Base-by-base conservation (phyloP, 345 rosid genomes). In the Gossypium anomalum region DNA sequence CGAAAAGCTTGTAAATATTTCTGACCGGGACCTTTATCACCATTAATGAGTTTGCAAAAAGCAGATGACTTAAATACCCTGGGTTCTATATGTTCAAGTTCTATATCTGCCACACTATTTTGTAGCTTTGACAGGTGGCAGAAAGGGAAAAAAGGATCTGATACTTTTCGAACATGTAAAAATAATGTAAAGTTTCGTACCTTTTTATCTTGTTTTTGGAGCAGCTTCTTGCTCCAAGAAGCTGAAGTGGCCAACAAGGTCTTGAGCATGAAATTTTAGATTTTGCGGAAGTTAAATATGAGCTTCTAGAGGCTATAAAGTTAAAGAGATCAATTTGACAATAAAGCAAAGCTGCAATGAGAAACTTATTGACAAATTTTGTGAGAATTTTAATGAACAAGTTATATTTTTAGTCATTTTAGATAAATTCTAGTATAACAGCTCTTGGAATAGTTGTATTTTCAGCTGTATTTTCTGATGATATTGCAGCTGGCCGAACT, bases 311-410 rank as follows among this genome's bases (percentile, higher is more conserved):
- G 43, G 56, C 22, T 68, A 45, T 11, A 49, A 69, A 51, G 8
- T 34, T 69, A 23, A 49, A 67, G 51, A 12, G 6, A 41, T 38
- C 8, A 27, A 51, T 27, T 25, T 52, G 11, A 49, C 14, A 56
- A 16, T 69, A 7, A 69, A 27, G 23, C 11, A 68, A 69, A 23
- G 22, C 4, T 69, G 58, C 72, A 49, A 67, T 69, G 72, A 49
- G 22, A 17, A 51, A 69, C 16, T 25, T 38, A 68, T 23, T 55
- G 44, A 15, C 44, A 68, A 23, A 6, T 48, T 49, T 27, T n/a
- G 12, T 27, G 23, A 51, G 13, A 49, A 23, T 20, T 47, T 67
- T 48, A 67, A 7, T 14, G 49, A 19, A 20, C n/a, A 45, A 44
- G 12, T 12, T 3, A 5, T 66, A 44, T 43, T 65, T 16, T 43